phyloP scores from a whole-genome alignment of 495 filamentous ascomycete species.

The Tuber umbilicatum region DNA sequence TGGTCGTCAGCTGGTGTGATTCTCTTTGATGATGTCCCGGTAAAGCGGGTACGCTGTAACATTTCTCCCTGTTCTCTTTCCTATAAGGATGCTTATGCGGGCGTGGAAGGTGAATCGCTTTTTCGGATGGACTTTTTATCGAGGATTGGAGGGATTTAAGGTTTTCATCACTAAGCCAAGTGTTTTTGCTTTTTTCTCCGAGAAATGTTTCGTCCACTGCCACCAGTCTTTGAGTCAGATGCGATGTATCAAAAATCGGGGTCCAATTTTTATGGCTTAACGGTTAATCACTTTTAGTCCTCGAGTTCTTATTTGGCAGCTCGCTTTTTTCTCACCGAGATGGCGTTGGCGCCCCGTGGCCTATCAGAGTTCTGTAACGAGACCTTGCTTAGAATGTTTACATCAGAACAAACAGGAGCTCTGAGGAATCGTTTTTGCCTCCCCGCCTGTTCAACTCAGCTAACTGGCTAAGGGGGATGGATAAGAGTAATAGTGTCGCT shows the following conservation, averaged over 20 bases:
- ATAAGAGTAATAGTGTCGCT: background rate
- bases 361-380: background rate
- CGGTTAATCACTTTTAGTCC: background rate
- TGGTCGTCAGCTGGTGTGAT: background rate
- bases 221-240: background rate
- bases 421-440: background rate
- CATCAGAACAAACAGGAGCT: background rate
- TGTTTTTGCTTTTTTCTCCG: background rate
- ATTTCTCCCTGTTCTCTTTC: background rate
- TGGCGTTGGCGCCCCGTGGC: background rate
- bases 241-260: background rate
- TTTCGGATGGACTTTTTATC: background rate
- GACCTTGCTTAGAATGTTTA: background rate
- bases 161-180: background rate
- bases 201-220: background rate
- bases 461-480: background rate
- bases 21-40: background rate
- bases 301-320: background rate
- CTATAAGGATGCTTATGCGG: background rate
- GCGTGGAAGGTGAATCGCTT: background rate
- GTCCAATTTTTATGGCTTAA: background rate
- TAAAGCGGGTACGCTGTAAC: background rate
- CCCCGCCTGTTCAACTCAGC: no score
- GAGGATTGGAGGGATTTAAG: conserved; percentile 4
- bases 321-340: background rate